Evolutionary conservation across 805 yeast genomes (phyloP), one percentile per base, ranked within the genome.

Genomic region (Isabelozyma pseudorhagii): DNA sequence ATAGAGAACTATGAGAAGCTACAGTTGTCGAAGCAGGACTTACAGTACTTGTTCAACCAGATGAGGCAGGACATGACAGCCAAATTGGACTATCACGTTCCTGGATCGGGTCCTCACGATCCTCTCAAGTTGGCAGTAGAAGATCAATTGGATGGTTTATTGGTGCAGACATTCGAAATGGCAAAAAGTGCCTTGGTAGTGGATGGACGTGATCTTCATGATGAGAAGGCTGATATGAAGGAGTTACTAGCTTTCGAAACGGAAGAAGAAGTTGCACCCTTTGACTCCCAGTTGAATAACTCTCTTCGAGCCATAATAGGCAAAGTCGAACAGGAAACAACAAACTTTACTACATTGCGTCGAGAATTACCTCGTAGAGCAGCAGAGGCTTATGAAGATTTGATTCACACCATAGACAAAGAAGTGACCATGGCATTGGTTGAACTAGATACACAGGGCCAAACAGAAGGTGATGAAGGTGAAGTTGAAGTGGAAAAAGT

Each of bases 241-340:
- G 45, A 42, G 9, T 28, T 42, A 9, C 1, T 42, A 28, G 25
- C 38, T 40, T 59, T 18, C 52, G 56, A 47, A 59, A 56, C 47
- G 2, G 14, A 47, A 39, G 74, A 69, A 49, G 77, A 77, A 50
- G 75, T 82, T 8, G 94, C 85, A 61, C 90, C 92, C 0, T 87
- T 85, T 63, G 93, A 89, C 59, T 66, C 78, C 39, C 83, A 77
- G 15, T 64, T 87, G 50, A 85, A 86, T 62, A 83, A 80, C 50
- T 63, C 73, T 48, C 76, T 88, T 28, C 71, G 93, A 44, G 71
- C 75, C 45, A 56, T 80, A 45, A 80, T 87, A 53, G 75, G 75
- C 45, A 73, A 77, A 38, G 84, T 87, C 50, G 96, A 89, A 54
- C 77, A 75, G 44, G 80, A 79, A 52, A 81, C 89, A 0, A 76